Evolutionary conservation across 148 eudicot genomes (phyloP), one percentile per base, ranked within the genome.

Genomic region (Camellia granthamiana): DNA sequence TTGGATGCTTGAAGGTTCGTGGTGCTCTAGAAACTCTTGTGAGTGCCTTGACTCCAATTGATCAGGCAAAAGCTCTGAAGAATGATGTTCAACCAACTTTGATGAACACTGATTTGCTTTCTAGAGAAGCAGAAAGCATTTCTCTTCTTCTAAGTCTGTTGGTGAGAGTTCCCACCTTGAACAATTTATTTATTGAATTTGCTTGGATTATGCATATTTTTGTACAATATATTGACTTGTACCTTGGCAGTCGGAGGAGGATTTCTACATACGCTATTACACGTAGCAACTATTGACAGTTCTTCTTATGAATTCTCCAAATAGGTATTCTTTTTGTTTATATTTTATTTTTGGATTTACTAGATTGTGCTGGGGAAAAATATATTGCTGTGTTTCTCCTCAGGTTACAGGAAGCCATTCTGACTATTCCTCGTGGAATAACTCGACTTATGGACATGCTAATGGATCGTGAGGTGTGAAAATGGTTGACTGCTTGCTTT

Each of bases 391-490:
- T 78, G 63, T 78, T 87, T 73, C 46, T 89, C 54, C 84, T 80
- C 90, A 96, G 99, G 88, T 88, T 93, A 78, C 99, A 96, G 88
- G 98, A 96, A 89, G 94, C 94, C 76, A 96, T 96, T 86, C 84
- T 96, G 82, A 89, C 93, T 62, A 94, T 88, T 86, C 99, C 98
- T 82, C 98, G 92, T 80, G 98, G 99, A 81, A 90, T 94, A 58
- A 96, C 95, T 69, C 92, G 93, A 80, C 86, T 96, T 59, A 92
- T 96, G 99, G 99, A 96, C 84, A 94, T 96, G 99, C 91, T 96
- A 78, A 91, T 96, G 93, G 99, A 93, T 81, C 99, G 98, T 75
- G 99, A 96, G 98, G 99, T 96, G 80, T 81, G 77, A 76, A 62
- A 6, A 74, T 73, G 14, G 76, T 73, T 54, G 63, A 38, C 18